A percentile compares a stretch with the other conserved stretches of the same genome.
Evolutionary conservation across 1,284 basidiomycete species (phyloP).

Genomic region (Sutorius eximius): DNA sequence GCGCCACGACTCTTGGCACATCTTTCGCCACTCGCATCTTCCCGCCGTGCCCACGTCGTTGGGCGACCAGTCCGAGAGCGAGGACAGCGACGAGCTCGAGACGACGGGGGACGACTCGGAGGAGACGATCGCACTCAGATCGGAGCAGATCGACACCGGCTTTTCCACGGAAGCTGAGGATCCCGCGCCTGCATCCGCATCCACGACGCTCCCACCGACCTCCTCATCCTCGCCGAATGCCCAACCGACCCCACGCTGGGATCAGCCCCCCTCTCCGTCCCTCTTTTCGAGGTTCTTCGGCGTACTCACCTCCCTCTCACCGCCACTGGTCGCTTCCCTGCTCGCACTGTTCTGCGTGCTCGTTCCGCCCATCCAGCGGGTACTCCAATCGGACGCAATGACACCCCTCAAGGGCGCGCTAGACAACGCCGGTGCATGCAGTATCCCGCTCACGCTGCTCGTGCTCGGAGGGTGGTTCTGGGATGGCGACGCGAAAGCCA

Average conservation of each 20-base stretch:
- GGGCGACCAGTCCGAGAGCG: constrained; percentile 28
- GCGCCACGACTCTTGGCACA: neutral
- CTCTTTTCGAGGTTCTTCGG: neutral
- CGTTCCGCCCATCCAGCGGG: constrained; percentile 71
- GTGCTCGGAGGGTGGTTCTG: constrained; percentile 94
- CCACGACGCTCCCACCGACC: neutral
- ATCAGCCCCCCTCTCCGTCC: neutral
- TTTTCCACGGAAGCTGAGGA: constrained; percentile 21
- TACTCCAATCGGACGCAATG: constrained; percentile 56
- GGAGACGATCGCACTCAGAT: constrained; percentile 15
- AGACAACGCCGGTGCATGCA: constrained; percentile 73
- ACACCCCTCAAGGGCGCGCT: constrained; percentile 74
- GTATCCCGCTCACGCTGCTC: constrained; percentile 86
- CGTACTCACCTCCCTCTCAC: constrained; percentile 17
- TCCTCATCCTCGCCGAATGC: neutral
- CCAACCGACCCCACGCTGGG: constrained; percentile 8
- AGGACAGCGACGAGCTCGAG: constrained; percentile 20
- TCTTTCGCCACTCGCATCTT: constrained; percentile 12
- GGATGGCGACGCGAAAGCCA: constrained; percentile 25
- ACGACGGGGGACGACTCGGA: constrained; percentile 27
- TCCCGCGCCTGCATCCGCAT: neutral
- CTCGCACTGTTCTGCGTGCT: constrained; percentile 81
- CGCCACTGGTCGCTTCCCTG: constrained; percentile 78
- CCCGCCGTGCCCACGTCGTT: constrained; percentile 26
- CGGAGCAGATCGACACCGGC: constrained; percentile 13